A percentile compares a stretch with the other conserved stretches of the same genome.
Conservation (phyloP, 2,329 filamentous ascomycete species). For the Colletotrichum noveboracense region DNA sequence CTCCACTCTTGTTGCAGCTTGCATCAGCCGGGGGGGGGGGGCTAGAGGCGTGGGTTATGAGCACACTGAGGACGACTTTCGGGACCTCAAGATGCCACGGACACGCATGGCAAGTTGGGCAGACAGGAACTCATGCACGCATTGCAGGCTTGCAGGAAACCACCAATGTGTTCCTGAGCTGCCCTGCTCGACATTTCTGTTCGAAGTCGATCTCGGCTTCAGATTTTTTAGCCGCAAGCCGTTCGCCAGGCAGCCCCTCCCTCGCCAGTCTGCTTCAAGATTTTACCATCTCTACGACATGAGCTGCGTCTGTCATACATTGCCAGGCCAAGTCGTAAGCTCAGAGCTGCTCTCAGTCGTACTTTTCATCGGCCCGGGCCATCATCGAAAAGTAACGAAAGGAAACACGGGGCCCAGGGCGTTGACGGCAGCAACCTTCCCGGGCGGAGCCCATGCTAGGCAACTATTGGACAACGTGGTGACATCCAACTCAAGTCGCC, state of each 20-base stretch:
- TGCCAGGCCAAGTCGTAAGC: not conserved
- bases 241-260: not conserved
- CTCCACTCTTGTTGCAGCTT: constrained; percentile 2
- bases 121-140: not conserved
- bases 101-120: not conserved
- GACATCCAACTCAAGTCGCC: not conserved
- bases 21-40: not conserved
- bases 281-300: not conserved
- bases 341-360: not conserved
- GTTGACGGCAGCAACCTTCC: not conserved
- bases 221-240: not conserved
- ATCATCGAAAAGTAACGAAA: not conserved
- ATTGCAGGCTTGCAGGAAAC: not conserved
- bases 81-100: not conserved
- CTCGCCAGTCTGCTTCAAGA: not conserved
- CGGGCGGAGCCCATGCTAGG: not conserved
- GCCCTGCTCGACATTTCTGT: not conserved
- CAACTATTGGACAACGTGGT: not conserved
- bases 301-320: not conserved
- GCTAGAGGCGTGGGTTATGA: not conserved
- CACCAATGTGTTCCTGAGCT: not conserved
- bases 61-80: not conserved
- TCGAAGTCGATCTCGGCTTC: not conserved
- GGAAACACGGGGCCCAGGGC: not conserved
- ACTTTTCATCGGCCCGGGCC: not conserved